Evolutionary conservation across 2,329 filamentous ascomycete species (phyloP).

Genomic region (Rhynchosporium secalis): DNA sequence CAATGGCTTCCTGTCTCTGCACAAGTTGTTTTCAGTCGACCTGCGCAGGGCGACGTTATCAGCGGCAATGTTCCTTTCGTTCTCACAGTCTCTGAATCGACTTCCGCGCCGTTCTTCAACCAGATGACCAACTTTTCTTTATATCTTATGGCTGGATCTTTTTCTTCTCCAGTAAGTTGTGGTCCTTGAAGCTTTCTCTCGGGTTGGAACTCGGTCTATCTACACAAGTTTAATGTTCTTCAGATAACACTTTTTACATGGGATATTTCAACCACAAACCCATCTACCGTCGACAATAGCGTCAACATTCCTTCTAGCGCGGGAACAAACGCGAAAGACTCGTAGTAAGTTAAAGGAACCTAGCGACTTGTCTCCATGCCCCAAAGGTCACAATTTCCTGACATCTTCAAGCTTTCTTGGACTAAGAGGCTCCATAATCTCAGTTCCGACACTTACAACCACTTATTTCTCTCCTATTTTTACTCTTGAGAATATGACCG

Average conservation of each 20-base stretch:
- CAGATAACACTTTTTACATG: slow-evolving; percentile 22
- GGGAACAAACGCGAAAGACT: slow-evolving; percentile 18
- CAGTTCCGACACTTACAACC: slow-evolving; percentile 17
- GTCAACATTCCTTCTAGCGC: slow-evolving; percentile 19
- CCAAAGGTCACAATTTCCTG: not conserved
- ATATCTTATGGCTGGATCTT: slow-evolving; percentile 20
- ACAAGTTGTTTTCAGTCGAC: slow-evolving; percentile 23
- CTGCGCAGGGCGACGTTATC: slow-evolving; percentile 17
- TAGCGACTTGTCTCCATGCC: not conserved
- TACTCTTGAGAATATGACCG: slow-evolving; percentile 25
- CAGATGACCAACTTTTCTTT: slow-evolving; percentile 25
- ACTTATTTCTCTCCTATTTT: slow-evolving; percentile 24
- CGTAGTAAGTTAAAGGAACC: slow-evolving; percentile 13
- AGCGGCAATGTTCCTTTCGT: slow-evolving; percentile 21
- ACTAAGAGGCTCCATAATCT: slow-evolving; percentile 15
- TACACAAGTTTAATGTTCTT: not conserved
- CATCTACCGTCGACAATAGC: slow-evolving; percentile 20
- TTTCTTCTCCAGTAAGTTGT: slow-evolving; percentile 21
- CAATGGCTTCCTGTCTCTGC: slow-evolving; percentile 16
- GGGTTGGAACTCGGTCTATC: not conserved
- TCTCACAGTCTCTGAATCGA: slow-evolving; percentile 17
- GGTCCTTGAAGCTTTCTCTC: not conserved
- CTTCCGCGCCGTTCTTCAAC: slow-evolving; percentile 21
- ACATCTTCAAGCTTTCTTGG: slow-evolving; percentile 18
- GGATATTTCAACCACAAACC: slow-evolving; percentile 21